A percentile compares a stretch with the other conserved stretches of the same genome.
Evolutionary conservation across 208 protist genomes (phyloP).

Genomic region (Chromosphaera perkinsii): DNA sequence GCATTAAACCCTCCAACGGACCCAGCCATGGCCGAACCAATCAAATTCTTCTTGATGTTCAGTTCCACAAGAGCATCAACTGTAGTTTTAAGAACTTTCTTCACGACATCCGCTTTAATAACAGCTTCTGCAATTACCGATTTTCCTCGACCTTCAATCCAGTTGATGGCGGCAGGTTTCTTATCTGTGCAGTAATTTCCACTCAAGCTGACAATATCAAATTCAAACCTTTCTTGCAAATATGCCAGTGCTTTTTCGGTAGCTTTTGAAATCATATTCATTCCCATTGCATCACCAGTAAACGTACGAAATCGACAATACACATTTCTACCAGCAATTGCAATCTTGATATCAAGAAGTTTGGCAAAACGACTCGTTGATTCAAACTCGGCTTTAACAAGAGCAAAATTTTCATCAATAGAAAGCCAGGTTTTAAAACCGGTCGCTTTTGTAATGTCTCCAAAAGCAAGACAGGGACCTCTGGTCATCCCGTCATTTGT

Average conservation of each 20-base stretch:
- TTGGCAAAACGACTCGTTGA: constrained; percentile 16
- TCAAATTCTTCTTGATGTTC: constrained; percentile 88
- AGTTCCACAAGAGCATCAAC: constrained; percentile 78
- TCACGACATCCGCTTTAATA: constrained; percentile 77
- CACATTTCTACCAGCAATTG: constrained; percentile 74
- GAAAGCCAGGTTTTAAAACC: constrained; percentile 78
- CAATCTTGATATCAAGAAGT: neutral
- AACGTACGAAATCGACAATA: constrained; percentile 78
- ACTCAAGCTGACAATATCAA: constrained; percentile 78
- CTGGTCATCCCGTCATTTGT: constrained; percentile 91
- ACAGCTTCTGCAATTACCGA: constrained; percentile 84
- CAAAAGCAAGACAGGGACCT: constrained; percentile 82
- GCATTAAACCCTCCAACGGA: constrained; percentile 88
- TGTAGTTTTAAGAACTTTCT: constrained; percentile 82
- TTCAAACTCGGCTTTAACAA: constrained; percentile 77
- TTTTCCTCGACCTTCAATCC: constrained; percentile 91
- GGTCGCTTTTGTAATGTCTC: constrained; percentile 65
- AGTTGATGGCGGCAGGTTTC: constrained; percentile 94
- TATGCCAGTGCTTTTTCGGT: constrained; percentile 79
- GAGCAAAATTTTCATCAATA: constrained; percentile 64
- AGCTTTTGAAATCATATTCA: constrained; percentile 99
- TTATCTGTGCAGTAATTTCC: constrained; percentile 98
- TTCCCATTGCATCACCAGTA: constrained; percentile 96
- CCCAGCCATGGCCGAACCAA: constrained; percentile 92
- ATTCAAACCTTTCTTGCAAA: constrained; percentile 68